A percentile compares a stretch with the other conserved stretches of the same genome.
Evolutionary conservation across 208 protist genomes (phyloP).

Genomic region (Phytomonas francai): DNA sequence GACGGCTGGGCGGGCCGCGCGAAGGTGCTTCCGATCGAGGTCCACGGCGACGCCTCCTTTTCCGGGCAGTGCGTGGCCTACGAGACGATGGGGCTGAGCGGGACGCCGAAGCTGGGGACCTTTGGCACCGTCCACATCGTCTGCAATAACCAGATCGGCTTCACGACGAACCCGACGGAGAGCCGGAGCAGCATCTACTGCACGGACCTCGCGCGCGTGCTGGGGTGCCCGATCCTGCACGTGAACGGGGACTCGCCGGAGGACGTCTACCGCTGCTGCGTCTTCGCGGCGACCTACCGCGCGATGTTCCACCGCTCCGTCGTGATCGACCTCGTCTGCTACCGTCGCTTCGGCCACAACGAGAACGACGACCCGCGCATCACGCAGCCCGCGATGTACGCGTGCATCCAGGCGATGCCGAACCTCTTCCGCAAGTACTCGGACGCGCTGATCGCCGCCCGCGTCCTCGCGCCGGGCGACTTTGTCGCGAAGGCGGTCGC

Average conservation of each 20-base stretch:
- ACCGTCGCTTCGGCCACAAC: conserved; percentile 95
- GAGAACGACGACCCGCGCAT: conserved; percentile 97
- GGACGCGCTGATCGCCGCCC: conserved; percentile 65
- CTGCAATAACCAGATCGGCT: conserved; percentile 99
- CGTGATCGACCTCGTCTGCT: conserved; percentile 97
- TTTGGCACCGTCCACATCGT: conserved; percentile 98
- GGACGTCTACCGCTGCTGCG: conserved; percentile 87
- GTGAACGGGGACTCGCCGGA: conserved; percentile 97
- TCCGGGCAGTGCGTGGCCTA: conserved; percentile 96
- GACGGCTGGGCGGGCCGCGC: conserved; percentile 36
- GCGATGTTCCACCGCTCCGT: conserved; percentile 91
- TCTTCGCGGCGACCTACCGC: conserved; percentile 91
- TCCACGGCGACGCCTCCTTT: conserved; percentile 99
- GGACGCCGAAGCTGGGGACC: conserved; percentile 90
- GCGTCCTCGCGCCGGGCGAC: conserved; percentile 64
- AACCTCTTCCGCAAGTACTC: conserved; percentile 85
- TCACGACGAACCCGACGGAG: conserved; percentile 96
- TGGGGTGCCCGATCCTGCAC: conserved; percentile 95
- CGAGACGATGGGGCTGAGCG: conserved; percentile 94
- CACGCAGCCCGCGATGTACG: conserved; percentile 97
- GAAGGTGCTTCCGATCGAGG: conserved; percentile 85
- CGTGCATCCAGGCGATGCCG: conserved; percentile 77
- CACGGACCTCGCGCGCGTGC: conserved; percentile 95
- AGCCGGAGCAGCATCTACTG: conserved; percentile 96
- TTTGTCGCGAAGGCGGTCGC: conserved; percentile 58